Evolutionary conservation across 2,329 filamentous ascomycete species (phyloP).

Genomic region (Alternaria atra): DNA sequence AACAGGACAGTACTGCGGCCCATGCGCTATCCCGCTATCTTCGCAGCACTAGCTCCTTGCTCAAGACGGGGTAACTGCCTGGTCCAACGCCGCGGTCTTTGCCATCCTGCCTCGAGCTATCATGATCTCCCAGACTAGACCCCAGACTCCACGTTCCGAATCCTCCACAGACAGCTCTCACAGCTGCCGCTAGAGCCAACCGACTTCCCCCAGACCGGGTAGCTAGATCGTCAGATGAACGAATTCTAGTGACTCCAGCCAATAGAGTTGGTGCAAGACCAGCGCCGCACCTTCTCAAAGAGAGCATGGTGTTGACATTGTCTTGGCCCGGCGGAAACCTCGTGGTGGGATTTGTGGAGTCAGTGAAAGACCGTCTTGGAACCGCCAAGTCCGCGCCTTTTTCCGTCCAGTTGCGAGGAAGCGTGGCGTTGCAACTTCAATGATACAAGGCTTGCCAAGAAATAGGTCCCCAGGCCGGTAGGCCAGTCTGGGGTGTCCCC

Average conservation of each 20-base stretch:
- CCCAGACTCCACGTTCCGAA: conserved; percentile 5
- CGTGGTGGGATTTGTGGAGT: conserved; percentile 26
- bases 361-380: conserved; percentile 27
- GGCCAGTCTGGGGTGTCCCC: conserved; percentile 8
- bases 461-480: not conserved
- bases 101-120: conserved; percentile 15
- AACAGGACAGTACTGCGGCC: conserved; percentile 31
- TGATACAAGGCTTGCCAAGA: not conserved
- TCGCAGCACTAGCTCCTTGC: conserved; percentile 15
- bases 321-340: conserved; percentile 18
- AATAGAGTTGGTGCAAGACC: conserved; percentile 10
- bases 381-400: conserved; percentile 27
- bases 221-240: conserved; percentile 10
- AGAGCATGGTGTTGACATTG: conserved; percentile 6
- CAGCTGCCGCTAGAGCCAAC: conserved; percentile 10
- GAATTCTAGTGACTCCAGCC: conserved; percentile 13
- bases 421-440: conserved; percentile 12
- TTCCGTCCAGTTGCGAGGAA: conserved; percentile 27
- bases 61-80: conserved; percentile 33
- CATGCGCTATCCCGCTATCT: conserved; percentile 28
- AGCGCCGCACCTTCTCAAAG: conserved; percentile 7
- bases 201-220: conserved; percentile 21
- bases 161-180: conserved; percentile 8
- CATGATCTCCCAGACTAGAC: conserved; percentile 18
- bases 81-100: conserved; percentile 28